Base-by-base conservation (phyloP, 805 yeast genomes). In the Candida piceae region DNA sequence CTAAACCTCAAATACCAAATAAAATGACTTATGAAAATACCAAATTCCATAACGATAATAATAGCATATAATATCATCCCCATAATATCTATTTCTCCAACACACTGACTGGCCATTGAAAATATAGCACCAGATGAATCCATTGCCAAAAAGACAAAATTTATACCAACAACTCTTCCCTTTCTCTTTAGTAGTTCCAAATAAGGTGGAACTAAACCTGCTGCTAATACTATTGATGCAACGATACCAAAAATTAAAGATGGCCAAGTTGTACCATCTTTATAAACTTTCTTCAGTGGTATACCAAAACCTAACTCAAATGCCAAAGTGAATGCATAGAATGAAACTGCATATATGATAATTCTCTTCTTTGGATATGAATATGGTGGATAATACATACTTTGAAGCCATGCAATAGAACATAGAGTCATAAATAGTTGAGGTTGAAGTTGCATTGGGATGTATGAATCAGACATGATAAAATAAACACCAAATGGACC, bases 401-500 rank as follows among this genome's bases (percentile, higher is more conserved):
- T 62, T 69, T 93, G 88, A 21, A 68, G 57, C 71, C 79, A 87
- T 9, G 89, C 73, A 1, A 84, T 52, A 2, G 76, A 54, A 47
- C 93, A 78, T 42, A 88, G 76, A 13, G 74, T 52, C 36, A 84
- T 76, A 64, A 90, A 89, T 9, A 88, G 58, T 58, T 84, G 88
- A 0, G 97, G 97, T 61, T 90, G 97, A 22, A 90, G 67, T 57
- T 82, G 80, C 42, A 90, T 67, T 0, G 95, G 90, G 2, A 86
- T 69, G 35, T 81, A 80, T 0, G 89, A 79, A 41, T 77, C 72
- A 28, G 76, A 76, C 1, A 80, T 76, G 34, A 84, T 64, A 51
- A 89, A 88, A 58, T 86, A 90, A n/a, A 85, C 80, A 11, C 82
- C 78, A 57, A 89, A 87, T 4, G 96, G 96, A 1, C 87, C 70